Evolutionary conservation across 768 basidiomycete genomes (phyloP).

Genomic region (Agaricus sinodeliciosus): DNA sequence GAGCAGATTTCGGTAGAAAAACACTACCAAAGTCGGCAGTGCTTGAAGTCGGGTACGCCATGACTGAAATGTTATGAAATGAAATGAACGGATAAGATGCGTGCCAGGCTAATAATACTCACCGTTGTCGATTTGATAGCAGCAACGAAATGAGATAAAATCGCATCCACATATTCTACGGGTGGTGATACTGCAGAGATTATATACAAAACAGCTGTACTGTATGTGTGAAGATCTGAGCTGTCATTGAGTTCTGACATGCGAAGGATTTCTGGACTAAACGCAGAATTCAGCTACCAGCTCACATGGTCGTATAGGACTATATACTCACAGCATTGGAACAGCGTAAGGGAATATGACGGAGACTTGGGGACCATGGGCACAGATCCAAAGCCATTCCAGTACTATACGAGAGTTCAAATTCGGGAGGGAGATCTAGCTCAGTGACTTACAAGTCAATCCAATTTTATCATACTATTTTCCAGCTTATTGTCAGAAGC

Average conservation of each 20-base stretch:
- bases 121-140: constrained; percentile 79
- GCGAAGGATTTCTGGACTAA: constrained; percentile 78
- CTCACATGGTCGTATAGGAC: neutral
- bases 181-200: constrained; percentile 79
- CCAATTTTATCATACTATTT: constrained; percentile 82
- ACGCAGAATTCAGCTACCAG: constrained; percentile 5
- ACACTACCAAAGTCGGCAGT: constrained; percentile 81
- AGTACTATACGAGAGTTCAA: constrained; percentile 43
- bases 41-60: constrained; percentile 89
- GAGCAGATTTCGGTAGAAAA: constrained; percentile 87
- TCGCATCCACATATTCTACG: constrained; percentile 51
- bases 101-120: constrained; percentile 15
- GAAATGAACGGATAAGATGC: neutral
- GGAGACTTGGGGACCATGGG: constrained; percentile 68
- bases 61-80: constrained; percentile 40
- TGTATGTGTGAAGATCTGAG: constrained; percentile 74
- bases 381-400: constrained; percentile 74
- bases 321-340: constrained; percentile 60
- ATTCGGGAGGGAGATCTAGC: constrained; percentile 6
- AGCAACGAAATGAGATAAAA: constrained; percentile 54
- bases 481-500: neutral
- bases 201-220: constrained; percentile 74
- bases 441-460: constrained; percentile 54
- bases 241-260: constrained; percentile 90
- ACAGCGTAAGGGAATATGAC: constrained; percentile 74